Percentiles rank a stretch among this genome's conserved stretches.
These are phyloP conservation scores for Aurifilum marmelostoma DNA, from an alignment of 2,329 filamentous ascomycete species.

Conservation along the genomic window DNA sequence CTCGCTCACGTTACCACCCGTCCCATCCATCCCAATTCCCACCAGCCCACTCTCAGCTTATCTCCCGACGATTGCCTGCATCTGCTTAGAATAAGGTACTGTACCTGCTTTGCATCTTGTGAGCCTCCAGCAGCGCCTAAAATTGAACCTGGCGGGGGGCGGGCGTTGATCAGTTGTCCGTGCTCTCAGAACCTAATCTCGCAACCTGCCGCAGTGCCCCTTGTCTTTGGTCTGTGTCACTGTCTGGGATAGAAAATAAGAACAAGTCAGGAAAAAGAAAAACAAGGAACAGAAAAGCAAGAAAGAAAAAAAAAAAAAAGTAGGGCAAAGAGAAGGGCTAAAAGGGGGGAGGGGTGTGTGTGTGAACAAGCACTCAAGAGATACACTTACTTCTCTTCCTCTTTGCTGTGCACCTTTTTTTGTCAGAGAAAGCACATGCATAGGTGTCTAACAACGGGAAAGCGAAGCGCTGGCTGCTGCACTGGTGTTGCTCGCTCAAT, in stretches of 20 bases:
- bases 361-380: too few relatives aligned
- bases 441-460: not conserved
- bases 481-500: too few relatives aligned
- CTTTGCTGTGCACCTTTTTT: too few relatives aligned
- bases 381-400: too few relatives aligned
- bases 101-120: not conserved
- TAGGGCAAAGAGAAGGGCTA: too few relatives aligned
- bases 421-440: not conserved
- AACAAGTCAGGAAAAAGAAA: not conserved
- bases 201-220: constrained; percentile 1
- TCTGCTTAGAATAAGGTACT: not conserved
- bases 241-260: not conserved
- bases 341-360: too few relatives aligned
- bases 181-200: constrained; percentile 15
- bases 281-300: not conserved
- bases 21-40: not conserved
- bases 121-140: not conserved
- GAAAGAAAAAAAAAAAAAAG: not conserved
- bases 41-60: constrained; percentile 10
- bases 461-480: not conserved
- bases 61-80: constrained; percentile 17
- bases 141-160: not conserved
- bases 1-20: constrained; percentile 4
- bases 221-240: not conserved
- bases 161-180: not conserved